Evolutionary conservation across 208 protist genomes (phyloP), one percentile per base, ranked within the genome.

Genomic region (Kentomonas sorsogonicus): DNA sequence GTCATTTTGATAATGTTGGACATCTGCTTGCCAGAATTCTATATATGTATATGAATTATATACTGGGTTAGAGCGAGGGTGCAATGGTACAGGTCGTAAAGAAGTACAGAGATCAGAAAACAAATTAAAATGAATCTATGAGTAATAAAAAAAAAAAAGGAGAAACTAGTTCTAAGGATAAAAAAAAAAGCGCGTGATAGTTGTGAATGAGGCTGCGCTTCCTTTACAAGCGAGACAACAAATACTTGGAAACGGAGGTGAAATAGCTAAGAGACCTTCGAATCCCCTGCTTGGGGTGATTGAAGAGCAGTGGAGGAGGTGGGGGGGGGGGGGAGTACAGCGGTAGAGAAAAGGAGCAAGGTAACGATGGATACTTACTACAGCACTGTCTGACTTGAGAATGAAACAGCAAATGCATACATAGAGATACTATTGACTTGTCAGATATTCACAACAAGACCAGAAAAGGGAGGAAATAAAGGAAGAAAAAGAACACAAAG

Each of bases 401-500:
- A n/a, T n/a, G n/a, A n/a, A n/a, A n/a, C n/a, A n/a, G n/a, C n/a
- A n/a, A n/a, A n/a, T n/a, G n/a, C n/a, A n/a, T n/a, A n/a, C n/a
- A n/a, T n/a, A n/a, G n/a, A n/a, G n/a, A n/a, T n/a, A n/a, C n/a
- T n/a, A n/a, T n/a, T n/a, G n/a, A n/a, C n/a, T n/a, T n/a, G n/a
- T n/a, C n/a, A n/a, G n/a, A n/a, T n/a, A 16, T 6, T 13, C 34
- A 39, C 34, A 39, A 47, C 16, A 47, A 47, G 22, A 47, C n/a
- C 10, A 20, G 22, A 15, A 52, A 20, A 52, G 16, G 23, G 5
- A 36, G 7, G 23, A 55, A 62, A 57, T 30, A 57, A 60, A 55
- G 51, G 40, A 59, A 43, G 26, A 54, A 34, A 7, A 71, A 34
- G 51, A 50, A 50, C 6, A 50, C 45, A 31, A 10, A n/a, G n/a